A percentile compares a stretch with the other conserved stretches of the same genome.
These are phyloP conservation scores for Rhexocercosporidium sp. DNA, from an alignment of 2,329 filamentous ascomycete species.

Conservation along the genomic window DNA sequence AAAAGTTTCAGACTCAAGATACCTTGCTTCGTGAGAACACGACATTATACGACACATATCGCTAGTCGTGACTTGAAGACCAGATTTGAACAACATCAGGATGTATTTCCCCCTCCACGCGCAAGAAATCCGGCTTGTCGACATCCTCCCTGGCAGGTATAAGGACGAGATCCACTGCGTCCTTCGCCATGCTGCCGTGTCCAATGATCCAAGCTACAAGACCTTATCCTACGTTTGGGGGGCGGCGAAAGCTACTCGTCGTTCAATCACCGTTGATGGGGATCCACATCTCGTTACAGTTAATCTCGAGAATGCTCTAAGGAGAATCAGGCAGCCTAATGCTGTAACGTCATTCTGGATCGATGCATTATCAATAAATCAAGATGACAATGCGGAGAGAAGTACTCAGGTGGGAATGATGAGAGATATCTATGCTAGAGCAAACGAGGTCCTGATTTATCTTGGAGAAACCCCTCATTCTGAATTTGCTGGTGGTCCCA, in stretches of 20 bases:
- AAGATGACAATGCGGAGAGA: slow-evolving; percentile 13
- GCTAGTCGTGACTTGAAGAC: not conserved
- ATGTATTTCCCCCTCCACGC: not conserved
- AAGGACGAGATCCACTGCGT: not conserved
- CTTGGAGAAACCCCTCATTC: slow-evolving; percentile 16
- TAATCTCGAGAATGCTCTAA: slow-evolving; percentile 20
- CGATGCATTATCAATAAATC: slow-evolving; percentile 20
- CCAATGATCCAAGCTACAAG: slow-evolving; percentile 6
- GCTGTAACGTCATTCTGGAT: not conserved
- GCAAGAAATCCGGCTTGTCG: slow-evolving; percentile 4
- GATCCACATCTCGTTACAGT: not conserved
- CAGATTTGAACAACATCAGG: not conserved
- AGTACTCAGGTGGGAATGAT: slow-evolving; percentile 20
- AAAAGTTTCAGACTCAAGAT: not conserved
- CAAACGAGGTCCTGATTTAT: slow-evolving; percentile 12
- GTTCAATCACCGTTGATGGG: slow-evolving; percentile 11
- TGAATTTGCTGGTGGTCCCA: not conserved
- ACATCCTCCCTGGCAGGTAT: not conserved
- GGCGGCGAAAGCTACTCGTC: not conserved
- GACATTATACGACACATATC: no score
- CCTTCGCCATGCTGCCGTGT: not conserved
- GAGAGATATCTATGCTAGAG: slow-evolving; percentile 16
- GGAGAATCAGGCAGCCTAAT: slow-evolving; percentile 9
- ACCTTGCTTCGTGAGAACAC: not conserved
- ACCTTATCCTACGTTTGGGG: slow-evolving; percentile 25